Conservation (phyloP, 1,284 basidiomycete species). For the Fomitiporia mediterranea region DNA sequence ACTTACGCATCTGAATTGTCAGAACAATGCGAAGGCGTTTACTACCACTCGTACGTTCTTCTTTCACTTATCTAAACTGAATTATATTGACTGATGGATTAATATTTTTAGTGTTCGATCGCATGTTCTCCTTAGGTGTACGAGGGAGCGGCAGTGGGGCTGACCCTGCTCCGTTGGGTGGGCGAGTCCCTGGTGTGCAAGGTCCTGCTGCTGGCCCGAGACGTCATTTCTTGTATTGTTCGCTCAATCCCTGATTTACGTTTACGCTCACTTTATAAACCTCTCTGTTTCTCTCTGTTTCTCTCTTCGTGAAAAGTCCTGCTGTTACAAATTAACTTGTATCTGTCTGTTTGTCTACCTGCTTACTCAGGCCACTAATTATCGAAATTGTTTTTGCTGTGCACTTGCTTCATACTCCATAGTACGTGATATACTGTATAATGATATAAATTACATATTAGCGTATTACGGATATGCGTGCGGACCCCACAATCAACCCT, state of each 20-base stretch:
- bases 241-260: constrained; percentile 43
- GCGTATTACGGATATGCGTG: too few relatives aligned
- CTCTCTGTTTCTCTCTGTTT: neutral
- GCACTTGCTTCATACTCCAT: too few relatives aligned
- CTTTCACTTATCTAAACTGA: constrained; percentile 4
- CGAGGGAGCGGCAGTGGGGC: constrained; percentile 64
- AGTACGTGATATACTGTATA: too few relatives aligned
- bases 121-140: constrained; percentile 85
- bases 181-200: constrained; percentile 57
- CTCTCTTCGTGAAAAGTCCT: too few relatives aligned
- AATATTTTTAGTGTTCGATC: constrained; percentile 67
- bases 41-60: constrained; percentile 65
- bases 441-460: too few relatives aligned
- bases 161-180: constrained; percentile 42
- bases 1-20: constrained; percentile 80
- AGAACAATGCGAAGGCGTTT: constrained; percentile 82
- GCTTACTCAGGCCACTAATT: too few relatives aligned
- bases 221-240: constrained; percentile 77
- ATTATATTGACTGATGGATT: constrained; percentile 7
- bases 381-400: too few relatives aligned
- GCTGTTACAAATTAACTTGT: too few relatives aligned
- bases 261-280: too few relatives aligned
- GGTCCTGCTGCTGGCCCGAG: constrained; percentile 63
- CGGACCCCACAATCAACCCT: too few relatives aligned
- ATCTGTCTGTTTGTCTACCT: too few relatives aligned